Evolutionary conservation across 305 asterid species (phyloP).

Genomic region (Rubia peregrina): DNA sequence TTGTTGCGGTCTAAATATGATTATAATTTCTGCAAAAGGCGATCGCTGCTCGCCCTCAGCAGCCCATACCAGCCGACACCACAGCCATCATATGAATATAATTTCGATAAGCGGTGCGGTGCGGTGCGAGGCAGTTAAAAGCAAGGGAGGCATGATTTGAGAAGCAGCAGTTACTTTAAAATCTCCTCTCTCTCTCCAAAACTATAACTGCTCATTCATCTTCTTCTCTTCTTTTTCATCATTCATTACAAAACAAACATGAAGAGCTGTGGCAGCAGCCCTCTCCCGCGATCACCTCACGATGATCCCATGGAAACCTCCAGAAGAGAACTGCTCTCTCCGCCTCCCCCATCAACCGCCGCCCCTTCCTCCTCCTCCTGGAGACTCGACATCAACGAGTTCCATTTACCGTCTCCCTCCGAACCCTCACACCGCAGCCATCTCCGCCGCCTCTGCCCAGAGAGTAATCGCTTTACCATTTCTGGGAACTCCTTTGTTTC

Average conservation of each 20-base stretch:
- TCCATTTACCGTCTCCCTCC: conserved; percentile 50
- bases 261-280: conserved; percentile 2
- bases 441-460: conserved; percentile 43
- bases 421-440: conserved; percentile 32
- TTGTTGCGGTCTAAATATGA: too few species aligned
- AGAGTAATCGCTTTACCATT: conserved; percentile 25
- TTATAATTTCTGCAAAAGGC: too few species aligned
- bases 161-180: neutral
- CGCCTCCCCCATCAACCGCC: conserved; percentile 14
- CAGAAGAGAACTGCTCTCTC: conserved; percentile 26
- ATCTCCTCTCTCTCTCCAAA: neutral
- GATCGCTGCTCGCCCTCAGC: too few species aligned
- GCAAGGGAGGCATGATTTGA: neutral
- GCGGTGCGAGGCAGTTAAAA: neutral
- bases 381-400: conserved; percentile 61
- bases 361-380: conserved; percentile 39
- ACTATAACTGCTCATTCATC: neutral
- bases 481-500: neutral
- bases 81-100: too few species aligned
- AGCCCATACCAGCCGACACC: too few species aligned
- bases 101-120: neutral
- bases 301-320: conserved; percentile 16
- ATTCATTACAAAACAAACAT: neutral
- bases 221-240: too few species aligned
- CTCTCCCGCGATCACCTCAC: neutral